Conservation (phyloP, 2,329 filamentous ascomycete genomes). For the Sporothrix dimorphospora region DNA sequence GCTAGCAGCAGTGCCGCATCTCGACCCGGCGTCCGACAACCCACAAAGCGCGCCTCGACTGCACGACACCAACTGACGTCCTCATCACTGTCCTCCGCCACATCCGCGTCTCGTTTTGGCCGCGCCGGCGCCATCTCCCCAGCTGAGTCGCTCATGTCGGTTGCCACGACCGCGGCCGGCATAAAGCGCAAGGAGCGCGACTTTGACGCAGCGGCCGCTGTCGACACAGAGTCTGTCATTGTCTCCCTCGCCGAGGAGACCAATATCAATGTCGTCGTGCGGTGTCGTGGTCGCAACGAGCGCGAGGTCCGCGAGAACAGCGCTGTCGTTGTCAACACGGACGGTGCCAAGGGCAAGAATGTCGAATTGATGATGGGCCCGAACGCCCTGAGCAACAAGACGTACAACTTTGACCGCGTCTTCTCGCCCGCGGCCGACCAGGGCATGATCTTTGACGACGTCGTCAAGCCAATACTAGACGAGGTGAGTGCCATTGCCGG, state of each 20-base stretch:
- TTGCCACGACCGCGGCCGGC: slow-evolving; percentile 55
- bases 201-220: slow-evolving; percentile 64
- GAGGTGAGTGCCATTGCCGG: slow-evolving; percentile 61
- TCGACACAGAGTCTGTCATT: slow-evolving; percentile 24
- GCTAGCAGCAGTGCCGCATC: slow-evolving; percentile 34
- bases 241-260: slow-evolving; percentile 69
- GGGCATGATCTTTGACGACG: slow-evolving; percentile 91
- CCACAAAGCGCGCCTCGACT: slow-evolving; percentile 36
- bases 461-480: slow-evolving; percentile 88
- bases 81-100: slow-evolving; percentile 9
- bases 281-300: slow-evolving; percentile 89
- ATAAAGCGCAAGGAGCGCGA: slow-evolving; percentile 87
- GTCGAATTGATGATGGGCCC: slow-evolving; percentile 91
- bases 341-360: slow-evolving; percentile 82
- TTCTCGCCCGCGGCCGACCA: slow-evolving; percentile 96
- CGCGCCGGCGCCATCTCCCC: slow-evolving; percentile 64
- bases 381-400: slow-evolving; percentile 91
- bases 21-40: slow-evolving; percentile 39
- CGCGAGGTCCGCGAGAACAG: slow-evolving; percentile 94
- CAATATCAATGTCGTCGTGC: slow-evolving; percentile 96
- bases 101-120: slow-evolving; percentile 38
- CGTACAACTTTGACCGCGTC: slow-evolving; percentile 95
- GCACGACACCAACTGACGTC: slow-evolving; percentile 33
- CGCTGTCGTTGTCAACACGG: slow-evolving; percentile 84
- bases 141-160: slow-evolving; percentile 67